Evolutionary conservation across 2,329 filamentous ascomycete species (phyloP), one percentile per base, ranked within the genome.

Genomic region (Penicillium brasilianum): DNA sequence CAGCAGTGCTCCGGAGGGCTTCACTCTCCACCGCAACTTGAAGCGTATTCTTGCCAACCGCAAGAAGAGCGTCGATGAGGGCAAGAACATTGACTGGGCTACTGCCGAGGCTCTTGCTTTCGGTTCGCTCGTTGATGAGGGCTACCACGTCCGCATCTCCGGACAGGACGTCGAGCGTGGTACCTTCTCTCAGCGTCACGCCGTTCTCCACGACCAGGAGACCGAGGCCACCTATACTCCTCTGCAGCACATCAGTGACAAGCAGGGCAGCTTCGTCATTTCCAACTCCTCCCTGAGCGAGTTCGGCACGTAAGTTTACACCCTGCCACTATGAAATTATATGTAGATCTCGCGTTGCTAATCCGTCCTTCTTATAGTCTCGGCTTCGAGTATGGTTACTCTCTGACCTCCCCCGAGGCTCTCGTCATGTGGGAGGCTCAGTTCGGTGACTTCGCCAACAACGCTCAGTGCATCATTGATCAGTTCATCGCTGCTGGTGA

Each of bases 351-450:
- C n/a, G 28, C 22, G 14, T 57, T 53, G 32, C 89, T 72, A 87
- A 85, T 72, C 83, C 88, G 22, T 78, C 86, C 85, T 58, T 84
- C 83, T 72, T 90, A 88, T 30, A 54, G 52, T 63, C 91, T 99
- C 64, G 95, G 95, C 57, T 99, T 99, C 77, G 95, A 99, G 81
- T 99, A 99, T 74, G 95, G 95, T 63, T 99, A 99, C 84, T 99
- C 95, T 3, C 83, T 99, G 63, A 96, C 93, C 30, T 98, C 95
- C 32, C 95, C 95, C 60, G 96, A 97, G 76, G 94, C 95, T 39
- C 87, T 99, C 28, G 94, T 99, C 71, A 96, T 99, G 88, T 99
- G 95, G 95, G 95, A 99, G 82, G 95, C 95, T 39, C 95, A 99
- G 80, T 99, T 99, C 74, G 95, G 95, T 84, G 95, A 99, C 81